Evolutionary conservation across 2,329 filamentous ascomycete genomes (phyloP).

Genomic region (Colletotrichum graminicola): DNA sequence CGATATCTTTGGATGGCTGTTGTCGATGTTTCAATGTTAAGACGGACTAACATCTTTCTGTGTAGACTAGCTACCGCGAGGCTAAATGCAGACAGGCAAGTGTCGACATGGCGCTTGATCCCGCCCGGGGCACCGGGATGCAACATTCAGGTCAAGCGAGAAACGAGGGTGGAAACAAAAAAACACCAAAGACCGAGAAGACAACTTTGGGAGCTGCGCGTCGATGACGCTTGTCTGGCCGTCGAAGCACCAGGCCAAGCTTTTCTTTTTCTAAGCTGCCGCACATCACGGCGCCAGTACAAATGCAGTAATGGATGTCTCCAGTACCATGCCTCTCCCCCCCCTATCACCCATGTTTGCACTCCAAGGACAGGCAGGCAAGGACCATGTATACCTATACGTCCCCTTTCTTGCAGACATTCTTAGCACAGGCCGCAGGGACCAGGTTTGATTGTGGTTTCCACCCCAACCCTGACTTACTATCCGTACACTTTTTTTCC

Average conservation of each 20-base stretch:
- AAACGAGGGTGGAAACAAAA: no score
- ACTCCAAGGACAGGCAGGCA: background rate
- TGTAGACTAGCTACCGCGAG: background rate
- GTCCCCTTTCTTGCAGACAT: slow-evolving; percentile 2
- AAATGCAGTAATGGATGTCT: slow-evolving; percentile 7
- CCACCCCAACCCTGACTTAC: background rate
- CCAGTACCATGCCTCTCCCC: background rate
- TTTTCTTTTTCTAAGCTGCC: slow-evolving; percentile 11
- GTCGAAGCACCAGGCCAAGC: slow-evolving; percentile 14
- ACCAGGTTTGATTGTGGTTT: slow-evolving; percentile 15
- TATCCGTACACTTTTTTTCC: no score
- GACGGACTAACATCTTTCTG: background rate
- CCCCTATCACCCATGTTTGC: background rate
- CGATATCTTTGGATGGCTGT: background rate
- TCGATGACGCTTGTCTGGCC: background rate
- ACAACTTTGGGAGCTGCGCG: background rate
- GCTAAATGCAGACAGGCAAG: background rate
- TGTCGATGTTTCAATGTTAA: background rate
- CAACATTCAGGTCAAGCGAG: slow-evolving; percentile 2
- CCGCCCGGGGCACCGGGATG: slow-evolving; percentile 12
- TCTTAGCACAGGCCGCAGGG: slow-evolving; percentile 17
- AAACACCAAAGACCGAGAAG: background rate
- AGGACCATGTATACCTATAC: background rate
- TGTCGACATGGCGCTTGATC: background rate
- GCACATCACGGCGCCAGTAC: slow-evolving; percentile 12